Evolutionary conservation across 768 basidiomycete species (phyloP), one percentile per base, ranked within the genome.

Genomic region (Naganishia randhawae): DNA sequence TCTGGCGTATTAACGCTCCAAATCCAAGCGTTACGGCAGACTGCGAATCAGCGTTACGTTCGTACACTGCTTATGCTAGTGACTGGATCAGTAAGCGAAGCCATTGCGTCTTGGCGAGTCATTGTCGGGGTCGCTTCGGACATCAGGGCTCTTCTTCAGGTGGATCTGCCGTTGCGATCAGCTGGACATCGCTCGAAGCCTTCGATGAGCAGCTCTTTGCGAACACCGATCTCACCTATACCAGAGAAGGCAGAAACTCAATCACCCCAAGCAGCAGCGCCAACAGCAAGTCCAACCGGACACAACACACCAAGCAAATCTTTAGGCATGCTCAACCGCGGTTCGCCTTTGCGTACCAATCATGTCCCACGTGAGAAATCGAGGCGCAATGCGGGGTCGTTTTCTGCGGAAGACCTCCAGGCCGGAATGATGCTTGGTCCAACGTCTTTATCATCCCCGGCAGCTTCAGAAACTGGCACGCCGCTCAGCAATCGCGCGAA

Each of bases 381-480:
- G 27, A 84, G 92, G 50, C 84, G 93, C 41, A 90, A 95, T 77
- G 93, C 90, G 6, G 93, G 93, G n/a, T 95, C 93, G 3, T 97
- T 95, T 81, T 95, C 93, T 70, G 87, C 85, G 29, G 89, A 91
- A 75, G 93, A 96, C 76, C 89, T 95, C 7, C 88, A 95, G 76
- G 87, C 90, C 61, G 93, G 93, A 45, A 91, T 88, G 79, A 83
- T 85, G 61, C 74, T 81, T 66, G 77, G 74, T 4, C 72, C 76
- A 25, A 65, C 31, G 19, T 37, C 37, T 27, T 25, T 41, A 13
- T 17, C 29, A 22, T 68, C 67, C 2, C 48, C 67, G 5, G 50
- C 39, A 14, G 31, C 55, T 2, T 68, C 57, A 1, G 67, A 62
- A 16, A 27, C 35, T 3, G 67, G 62, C 35, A 57, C 55, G 32